Evolutionary conservation across 2,329 filamentous ascomycete genomes (phyloP).

Genomic region (Ilyonectria robusta): DNA sequence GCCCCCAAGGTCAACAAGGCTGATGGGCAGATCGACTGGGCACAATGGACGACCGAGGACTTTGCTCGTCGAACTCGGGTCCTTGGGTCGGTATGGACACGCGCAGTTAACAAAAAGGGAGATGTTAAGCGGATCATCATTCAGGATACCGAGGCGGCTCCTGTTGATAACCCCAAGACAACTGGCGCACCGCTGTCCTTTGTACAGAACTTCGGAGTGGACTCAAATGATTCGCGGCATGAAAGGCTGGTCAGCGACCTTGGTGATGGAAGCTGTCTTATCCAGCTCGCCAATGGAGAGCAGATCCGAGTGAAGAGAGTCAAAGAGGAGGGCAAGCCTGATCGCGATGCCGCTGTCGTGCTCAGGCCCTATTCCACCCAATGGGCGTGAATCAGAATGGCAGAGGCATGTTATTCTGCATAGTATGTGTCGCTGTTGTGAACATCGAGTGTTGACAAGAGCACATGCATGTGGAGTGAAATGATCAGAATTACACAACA

Average conservation of each 20-base stretch:
- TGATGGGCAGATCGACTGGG: conserved; percentile 75
- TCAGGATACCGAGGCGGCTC: conserved; percentile 49
- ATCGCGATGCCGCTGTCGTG: conserved; percentile 44
- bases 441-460: no score
- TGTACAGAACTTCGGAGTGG: conserved; percentile 21
- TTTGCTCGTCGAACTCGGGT: conserved; percentile 71
- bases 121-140: conserved; percentile 57
- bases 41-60: conserved; percentile 63
- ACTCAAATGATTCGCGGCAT: conserved; percentile 12
- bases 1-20: conserved; percentile 81
- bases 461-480: not conserved
- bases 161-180: conserved; percentile 6
- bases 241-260: conserved; percentile 24
- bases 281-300: conserved; percentile 39
- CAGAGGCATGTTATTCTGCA: not conserved
- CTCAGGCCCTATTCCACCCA: conserved; percentile 37
- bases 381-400: not conserved
- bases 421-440: not conserved
- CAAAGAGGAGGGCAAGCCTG: conserved; percentile 53
- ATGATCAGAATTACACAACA: no score
- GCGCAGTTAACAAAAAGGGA: conserved; percentile 45
- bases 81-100: conserved; percentile 77
- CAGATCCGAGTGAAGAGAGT: conserved; percentile 49
- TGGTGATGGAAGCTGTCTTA: conserved; percentile 39
- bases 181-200: conserved; percentile 36